These are phyloP conservation scores for Quercus engelmannii DNA, from an alignment of 306 rosid genomes.

Conservation along the genomic window DNA sequence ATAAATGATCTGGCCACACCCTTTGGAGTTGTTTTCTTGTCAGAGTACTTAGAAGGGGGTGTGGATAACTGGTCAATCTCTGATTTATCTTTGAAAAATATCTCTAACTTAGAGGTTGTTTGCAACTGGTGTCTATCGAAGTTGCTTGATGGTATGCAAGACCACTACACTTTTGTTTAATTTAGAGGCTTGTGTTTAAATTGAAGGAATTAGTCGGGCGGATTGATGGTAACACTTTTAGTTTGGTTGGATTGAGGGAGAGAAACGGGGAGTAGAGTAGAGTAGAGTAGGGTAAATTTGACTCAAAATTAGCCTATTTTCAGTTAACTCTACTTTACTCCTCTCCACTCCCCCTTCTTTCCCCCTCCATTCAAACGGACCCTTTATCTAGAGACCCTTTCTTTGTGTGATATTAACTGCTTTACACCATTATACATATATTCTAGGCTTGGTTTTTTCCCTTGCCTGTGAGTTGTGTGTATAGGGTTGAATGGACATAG, in stretches of 20 bases:
- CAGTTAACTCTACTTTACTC: no score
- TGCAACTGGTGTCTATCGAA: slow-evolving; percentile 95
- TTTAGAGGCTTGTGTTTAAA: slow-evolving; percentile 90
- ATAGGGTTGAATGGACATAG: background rate
- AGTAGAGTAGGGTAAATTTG: no score
- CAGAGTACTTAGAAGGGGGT: slow-evolving; percentile 75
- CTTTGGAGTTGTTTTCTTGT: slow-evolving; percentile 82
- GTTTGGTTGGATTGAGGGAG: no score
- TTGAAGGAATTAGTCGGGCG: slow-evolving; percentile 88
- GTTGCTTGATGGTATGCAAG: slow-evolving; percentile 98
- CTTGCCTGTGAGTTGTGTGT: background rate
- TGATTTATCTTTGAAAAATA: slow-evolving; percentile 58
- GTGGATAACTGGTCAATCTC: slow-evolving; percentile 72
- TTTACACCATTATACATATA: slow-evolving; percentile 3
- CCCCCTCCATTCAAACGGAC: no score
- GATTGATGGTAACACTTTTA: slow-evolving; percentile 63
- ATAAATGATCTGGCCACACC: slow-evolving; percentile 96
- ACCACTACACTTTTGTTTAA: slow-evolving; percentile 94
- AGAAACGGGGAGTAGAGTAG: no score
- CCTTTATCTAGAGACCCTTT: slow-evolving; percentile 2
- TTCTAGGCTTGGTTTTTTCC: background rate
- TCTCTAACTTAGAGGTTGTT: slow-evolving; percentile 75
- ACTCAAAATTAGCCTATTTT: no score
- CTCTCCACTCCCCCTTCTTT: no score
- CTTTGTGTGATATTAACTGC: slow-evolving; percentile 4